Evolutionary conservation across 805 yeast species (phyloP).

Genomic region (Torulaspora quercuum): DNA sequence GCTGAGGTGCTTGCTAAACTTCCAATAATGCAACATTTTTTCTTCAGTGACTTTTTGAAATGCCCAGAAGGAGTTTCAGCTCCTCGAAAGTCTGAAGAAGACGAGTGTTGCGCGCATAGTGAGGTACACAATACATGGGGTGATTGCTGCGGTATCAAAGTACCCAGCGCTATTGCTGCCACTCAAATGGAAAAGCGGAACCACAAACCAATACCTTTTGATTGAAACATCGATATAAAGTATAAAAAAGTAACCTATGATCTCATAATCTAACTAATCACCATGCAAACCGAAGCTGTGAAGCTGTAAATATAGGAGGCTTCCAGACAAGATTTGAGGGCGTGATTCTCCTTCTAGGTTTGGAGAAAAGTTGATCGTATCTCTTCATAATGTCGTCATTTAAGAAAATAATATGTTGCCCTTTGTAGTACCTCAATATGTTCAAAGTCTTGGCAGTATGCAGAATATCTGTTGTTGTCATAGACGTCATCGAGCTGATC

Average conservation of each 20-base stretch:
- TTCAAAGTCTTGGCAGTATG: conserved; percentile 91
- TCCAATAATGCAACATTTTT: conserved; percentile 92
- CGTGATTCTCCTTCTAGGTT: conserved; percentile 72
- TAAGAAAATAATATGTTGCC: conserved; percentile 85
- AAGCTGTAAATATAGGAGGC: conserved; percentile 92
- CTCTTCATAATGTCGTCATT: conserved; percentile 78
- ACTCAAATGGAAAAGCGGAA: conserved; percentile 47
- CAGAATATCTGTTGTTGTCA: conserved; percentile 94
- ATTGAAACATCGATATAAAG: conserved; percentile 38
- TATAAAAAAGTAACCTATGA: no score
- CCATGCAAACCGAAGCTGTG: conserved; percentile 96
- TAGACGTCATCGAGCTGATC: conserved; percentile 76
- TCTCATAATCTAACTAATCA: no score
- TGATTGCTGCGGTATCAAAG: conserved; percentile 94
- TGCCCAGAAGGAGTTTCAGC: conserved; percentile 70
- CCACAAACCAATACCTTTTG: conserved; percentile 59
- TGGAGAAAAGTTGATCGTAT: conserved; percentile 66
- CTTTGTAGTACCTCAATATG: conserved; percentile 87
- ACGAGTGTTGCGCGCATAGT: conserved; percentile 40
- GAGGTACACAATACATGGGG: conserved; percentile 67
- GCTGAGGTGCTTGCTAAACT: conserved; percentile 88
- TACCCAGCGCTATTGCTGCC: conserved; percentile 95
- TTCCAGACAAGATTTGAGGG: conserved; percentile 78
- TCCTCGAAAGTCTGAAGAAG: conserved; percentile 31
- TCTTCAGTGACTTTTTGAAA: conserved; percentile 66